Evolutionary conservation across 2,329 filamentous ascomycete genomes (phyloP).

Genomic region (Trichoderma atrobrunneum): DNA sequence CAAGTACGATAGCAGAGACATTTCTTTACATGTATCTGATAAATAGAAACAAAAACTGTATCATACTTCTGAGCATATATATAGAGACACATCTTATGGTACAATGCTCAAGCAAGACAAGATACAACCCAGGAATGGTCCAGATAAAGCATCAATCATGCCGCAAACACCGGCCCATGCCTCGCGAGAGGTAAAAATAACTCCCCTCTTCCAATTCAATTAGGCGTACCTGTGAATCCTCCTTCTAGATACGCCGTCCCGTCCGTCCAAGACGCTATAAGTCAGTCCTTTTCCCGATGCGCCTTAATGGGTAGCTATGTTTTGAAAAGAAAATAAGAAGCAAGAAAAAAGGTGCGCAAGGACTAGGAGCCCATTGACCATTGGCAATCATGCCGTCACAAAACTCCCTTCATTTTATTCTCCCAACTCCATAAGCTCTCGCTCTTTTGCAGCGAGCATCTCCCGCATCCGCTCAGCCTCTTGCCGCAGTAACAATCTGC

Average conservation of each 20-base stretch:
- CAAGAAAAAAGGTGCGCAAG: background rate
- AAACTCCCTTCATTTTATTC: conserved; percentile 20
- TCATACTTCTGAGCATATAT: background rate
- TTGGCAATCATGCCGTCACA: conserved; percentile 21
- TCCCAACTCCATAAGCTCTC: conserved; percentile 54
- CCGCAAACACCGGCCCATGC: conserved; percentile 6
- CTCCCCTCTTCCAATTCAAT: background rate
- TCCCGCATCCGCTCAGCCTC: conserved; percentile 77
- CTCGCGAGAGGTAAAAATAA: background rate
- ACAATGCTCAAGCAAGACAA: background rate
- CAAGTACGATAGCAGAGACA: background rate
- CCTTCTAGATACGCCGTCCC: background rate
- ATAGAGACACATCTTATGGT: background rate
- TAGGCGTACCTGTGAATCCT: background rate
- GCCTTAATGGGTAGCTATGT: background rate
- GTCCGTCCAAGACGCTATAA: background rate
- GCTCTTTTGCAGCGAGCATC: conserved; percentile 69
- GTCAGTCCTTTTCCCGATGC: background rate
- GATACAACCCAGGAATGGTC: background rate
- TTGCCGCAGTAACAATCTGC: conserved; percentile 62
- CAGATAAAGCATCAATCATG: background rate
- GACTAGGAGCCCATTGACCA: conserved; percentile 27
- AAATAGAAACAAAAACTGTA: background rate
- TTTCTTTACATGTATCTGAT: background rate
- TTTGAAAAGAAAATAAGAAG: background rate